A percentile compares a stretch with the other conserved stretches of the same genome.
Evolutionary conservation across 106 monocot genomes (phyloP).

Genomic region (Platanthera zijinensis): DNA sequence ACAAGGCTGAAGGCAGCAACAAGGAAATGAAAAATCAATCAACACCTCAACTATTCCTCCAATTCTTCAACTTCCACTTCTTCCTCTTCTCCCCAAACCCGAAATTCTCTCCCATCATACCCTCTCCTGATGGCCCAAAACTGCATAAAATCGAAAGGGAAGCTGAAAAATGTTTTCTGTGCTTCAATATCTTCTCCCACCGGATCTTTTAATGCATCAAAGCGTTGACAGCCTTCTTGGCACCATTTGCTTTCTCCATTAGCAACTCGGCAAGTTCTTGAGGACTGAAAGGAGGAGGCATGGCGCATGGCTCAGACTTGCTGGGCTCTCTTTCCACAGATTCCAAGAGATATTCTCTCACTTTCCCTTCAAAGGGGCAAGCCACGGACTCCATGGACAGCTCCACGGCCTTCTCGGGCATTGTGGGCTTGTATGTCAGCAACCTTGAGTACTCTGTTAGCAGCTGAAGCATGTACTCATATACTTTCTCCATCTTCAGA

Average conservation of each 20-base stretch:
- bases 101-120: no score
- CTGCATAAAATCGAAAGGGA: no score
- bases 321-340: constrained; percentile 24
- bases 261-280: constrained; percentile 1
- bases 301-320: constrained; percentile 11
- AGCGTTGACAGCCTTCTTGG: neutral
- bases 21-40: no score
- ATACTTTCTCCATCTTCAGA: constrained; percentile 49
- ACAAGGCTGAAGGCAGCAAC: no score
- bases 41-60: no score
- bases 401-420: constrained; percentile 35
- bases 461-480: constrained; percentile 72
- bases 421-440: constrained; percentile 35
- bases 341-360: constrained; percentile 29
- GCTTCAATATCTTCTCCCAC: no score
- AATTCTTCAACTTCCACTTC: no score
- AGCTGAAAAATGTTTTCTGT: no score
- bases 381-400: constrained; percentile 38
- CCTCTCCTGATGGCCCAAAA: no score
- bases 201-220: no score
- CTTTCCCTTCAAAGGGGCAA: constrained; percentile 13
- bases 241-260: neutral
- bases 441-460: constrained; percentile 51
- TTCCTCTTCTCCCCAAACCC: no score
- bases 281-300: constrained; percentile 7